Conservation (phyloP, 1,284 basidiomycete genomes). For the Trichosporon sp. region DNA sequence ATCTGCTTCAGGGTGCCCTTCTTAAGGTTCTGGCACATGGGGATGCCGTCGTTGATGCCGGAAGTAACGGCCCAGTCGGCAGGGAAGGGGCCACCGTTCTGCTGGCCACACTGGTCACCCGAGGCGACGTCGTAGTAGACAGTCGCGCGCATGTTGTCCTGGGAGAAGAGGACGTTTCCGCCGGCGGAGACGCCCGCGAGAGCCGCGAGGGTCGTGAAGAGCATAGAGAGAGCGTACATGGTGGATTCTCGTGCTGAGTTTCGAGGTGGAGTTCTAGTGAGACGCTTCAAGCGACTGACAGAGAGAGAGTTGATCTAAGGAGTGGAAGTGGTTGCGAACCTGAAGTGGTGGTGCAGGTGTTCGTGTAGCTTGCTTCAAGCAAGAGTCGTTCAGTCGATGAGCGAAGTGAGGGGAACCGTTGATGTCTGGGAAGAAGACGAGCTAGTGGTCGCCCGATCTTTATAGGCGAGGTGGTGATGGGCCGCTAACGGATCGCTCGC, state of each 20-base stretch:
- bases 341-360: background rate
- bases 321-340: background rate
- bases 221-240: background rate
- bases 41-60: conserved; percentile 16
- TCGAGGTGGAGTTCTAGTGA: background rate
- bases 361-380: background rate
- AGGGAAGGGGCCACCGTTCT: conserved; percentile 18
- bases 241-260: background rate
- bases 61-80: conserved; percentile 17
- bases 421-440: background rate
- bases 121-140: conserved; percentile 18
- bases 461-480: background rate
- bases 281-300: background rate
- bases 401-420: background rate
- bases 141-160: background rate
- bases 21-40: conserved; percentile 14
- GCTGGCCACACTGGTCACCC: conserved; percentile 10
- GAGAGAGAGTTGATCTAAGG: background rate
- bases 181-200: background rate
- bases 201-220: background rate
- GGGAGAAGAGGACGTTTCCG: background rate
- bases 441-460: background rate
- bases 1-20: conserved; percentile 6
- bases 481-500: background rate
- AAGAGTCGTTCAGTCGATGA: background rate